phyloP scores from a whole-genome alignment of 768 basidiomycete genomes.

The Phanerochaete sordida region DNA sequence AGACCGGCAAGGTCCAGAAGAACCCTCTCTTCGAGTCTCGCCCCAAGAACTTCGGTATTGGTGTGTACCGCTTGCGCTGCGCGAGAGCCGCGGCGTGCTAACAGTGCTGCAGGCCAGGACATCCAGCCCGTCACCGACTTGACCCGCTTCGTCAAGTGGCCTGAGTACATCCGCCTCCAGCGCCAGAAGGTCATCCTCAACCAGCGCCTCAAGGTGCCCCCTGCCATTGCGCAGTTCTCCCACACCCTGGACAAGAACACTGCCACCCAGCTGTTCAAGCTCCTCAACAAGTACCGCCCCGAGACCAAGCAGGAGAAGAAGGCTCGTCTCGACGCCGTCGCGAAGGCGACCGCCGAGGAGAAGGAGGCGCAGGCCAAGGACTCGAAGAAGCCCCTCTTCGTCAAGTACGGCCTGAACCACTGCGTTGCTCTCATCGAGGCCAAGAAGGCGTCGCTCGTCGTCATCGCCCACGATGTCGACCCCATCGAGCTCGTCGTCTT shows the following conservation, averaged over 20 bases:
- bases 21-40: slow-evolving; percentile 94
- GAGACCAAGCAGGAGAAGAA: slow-evolving; percentile 98
- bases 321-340: slow-evolving; percentile 77
- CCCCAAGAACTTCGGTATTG: slow-evolving; percentile 94
- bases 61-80: slow-evolving; percentile 40
- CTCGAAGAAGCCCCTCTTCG: slow-evolving; percentile 91
- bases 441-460: slow-evolving; percentile 95
- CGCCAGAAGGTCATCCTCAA: slow-evolving; percentile 97
- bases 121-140: slow-evolving; percentile 86
- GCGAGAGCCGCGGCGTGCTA: not conserved
- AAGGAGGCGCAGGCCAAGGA: slow-evolving; percentile 70
- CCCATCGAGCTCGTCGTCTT: slow-evolving; percentile 99
- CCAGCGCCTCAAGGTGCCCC: slow-evolving; percentile 97
- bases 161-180: slow-evolving; percentile 96
- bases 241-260: slow-evolving; percentile 99
- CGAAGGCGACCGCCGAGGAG: slow-evolving; percentile 75
- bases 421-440: slow-evolving; percentile 92
- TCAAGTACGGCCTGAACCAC: slow-evolving; percentile 98
- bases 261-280: slow-evolving; percentile 95
- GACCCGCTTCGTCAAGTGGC: slow-evolving; percentile 99
- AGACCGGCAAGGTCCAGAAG: slow-evolving; percentile 76
- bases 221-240: slow-evolving; percentile 97
- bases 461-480: slow-evolving; percentile 98
- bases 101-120: slow-evolving; percentile 72
- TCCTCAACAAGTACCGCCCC: slow-evolving; percentile 95